Conservation (phyloP, 331 rosid genomes). For the Acacia pycnantha region DNA sequence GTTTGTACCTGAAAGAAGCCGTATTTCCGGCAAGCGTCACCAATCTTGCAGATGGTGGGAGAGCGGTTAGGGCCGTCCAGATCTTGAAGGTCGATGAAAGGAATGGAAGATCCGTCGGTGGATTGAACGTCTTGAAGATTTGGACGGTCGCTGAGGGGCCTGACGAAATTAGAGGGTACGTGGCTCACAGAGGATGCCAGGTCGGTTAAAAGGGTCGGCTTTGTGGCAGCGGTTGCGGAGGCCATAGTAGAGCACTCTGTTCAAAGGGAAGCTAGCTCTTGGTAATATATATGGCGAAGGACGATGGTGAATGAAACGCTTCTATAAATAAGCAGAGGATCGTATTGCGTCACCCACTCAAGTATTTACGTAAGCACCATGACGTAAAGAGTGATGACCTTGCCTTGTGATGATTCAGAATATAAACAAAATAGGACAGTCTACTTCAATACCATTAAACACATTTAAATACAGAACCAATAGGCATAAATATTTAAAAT, state of each 20-base stretch:
- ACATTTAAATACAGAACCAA: not conserved
- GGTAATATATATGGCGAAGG: not conserved
- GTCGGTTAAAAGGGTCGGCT: constrained; percentile 29
- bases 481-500: not conserved
- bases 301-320: not conserved
- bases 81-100: constrained; percentile 61
- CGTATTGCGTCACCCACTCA: not conserved
- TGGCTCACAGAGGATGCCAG: constrained; percentile 36
- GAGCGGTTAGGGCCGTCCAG: constrained; percentile 51
- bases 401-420: not conserved
- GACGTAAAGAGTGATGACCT: not conserved
- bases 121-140: constrained; percentile 39
- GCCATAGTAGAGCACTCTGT: not conserved
- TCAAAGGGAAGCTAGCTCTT: not conserved
- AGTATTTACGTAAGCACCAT: not conserved
- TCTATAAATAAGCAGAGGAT: not conserved
- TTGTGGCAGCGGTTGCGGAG: not conserved
- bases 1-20: constrained; percentile 77
- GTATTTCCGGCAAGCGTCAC: constrained; percentile 53
- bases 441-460: too few species aligned
- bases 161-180: constrained; percentile 65
- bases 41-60: constrained; percentile 45
- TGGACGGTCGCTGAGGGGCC: constrained; percentile 70
- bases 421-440: not conserved
- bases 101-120: constrained; percentile 37